Base-by-base conservation (phyloP, 2,329 filamentous ascomycete species). In the Emericellopsis atlantica region DNA sequence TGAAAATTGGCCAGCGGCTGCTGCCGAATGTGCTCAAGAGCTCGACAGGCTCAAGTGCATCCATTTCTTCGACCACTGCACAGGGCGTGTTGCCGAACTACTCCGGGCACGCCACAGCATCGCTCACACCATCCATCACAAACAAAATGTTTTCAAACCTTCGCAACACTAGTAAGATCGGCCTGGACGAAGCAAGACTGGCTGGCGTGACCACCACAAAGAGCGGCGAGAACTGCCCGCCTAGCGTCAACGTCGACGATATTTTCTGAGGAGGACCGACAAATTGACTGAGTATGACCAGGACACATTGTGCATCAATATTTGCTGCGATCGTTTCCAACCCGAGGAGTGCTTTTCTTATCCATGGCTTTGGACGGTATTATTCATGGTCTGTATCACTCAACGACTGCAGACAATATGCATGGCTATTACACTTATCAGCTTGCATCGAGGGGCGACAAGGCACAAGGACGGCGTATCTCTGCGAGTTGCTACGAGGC, bases 21-120 rank as follows among this genome's bases (percentile, higher is more conserved):
- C 32, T 35, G 45, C 62, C 56, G 14, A 63, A 74, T 58, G 51
- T 72, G 48, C 72, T 68, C 54, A 72, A 67, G 48, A 66, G 67
- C n/a, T 63, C 69, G 31, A 58, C 69, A 11, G 72, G 67, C 44
- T 66, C 60, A 36, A 58, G 58, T 36, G 65, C 55, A 7, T 57
- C 70, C 9, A 56, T 76, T 37, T 72, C 70, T 3, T 68, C 72
- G 4, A 69, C 66, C 36, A 75, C 70, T 11, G 72, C 67, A 7
- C 70, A 67, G 23, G 72, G 70, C n/a, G 64, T 69, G 35, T 54
- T 76, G 36, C 72, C 71, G 14, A 68, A 72, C 26, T 74, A 71
- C 42, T 54, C 61, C 9, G 70, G 71, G 15, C 59, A 74, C 49
- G 71, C 71, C 18, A 67, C 70, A 9, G 69, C 70, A 18, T 72